Base-by-base conservation (phyloP, 495 filamentous ascomycete genomes). In the Aspergillus incahuasiensis region DNA sequence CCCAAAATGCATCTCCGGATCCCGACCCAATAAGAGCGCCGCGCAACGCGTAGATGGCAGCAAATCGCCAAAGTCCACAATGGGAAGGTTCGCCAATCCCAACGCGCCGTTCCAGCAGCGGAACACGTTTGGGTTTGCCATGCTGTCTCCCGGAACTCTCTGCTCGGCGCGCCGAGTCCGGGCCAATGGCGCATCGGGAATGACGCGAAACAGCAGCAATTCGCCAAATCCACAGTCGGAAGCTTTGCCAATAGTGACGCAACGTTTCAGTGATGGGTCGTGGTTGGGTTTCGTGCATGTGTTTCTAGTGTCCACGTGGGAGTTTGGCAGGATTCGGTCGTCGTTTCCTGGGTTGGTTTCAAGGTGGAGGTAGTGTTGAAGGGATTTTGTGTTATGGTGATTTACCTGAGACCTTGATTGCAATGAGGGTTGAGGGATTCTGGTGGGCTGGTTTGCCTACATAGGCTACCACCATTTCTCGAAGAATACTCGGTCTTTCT, bases 401-500 rank as follows among this genome's bases (percentile, higher is more conserved):
- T n/a, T n/a, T n/a, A n/a, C n/a, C n/a, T n/a, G n/a, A n/a, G n/a
- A n/a, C n/a, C n/a, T n/a, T n/a, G n/a, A n/a, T n/a, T n/a, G n/a
- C n/a, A n/a, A n/a, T n/a, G n/a, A n/a, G n/a, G n/a, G n/a, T n/a
- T n/a, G n/a, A n/a, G n/a, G n/a, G n/a, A n/a, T n/a, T n/a, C n/a
- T n/a, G n/a, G n/a, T n/a, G n/a, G n/a, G n/a, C n/a, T n/a, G n/a
- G n/a, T n/a, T n/a, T n/a, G n/a, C n/a, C n/a, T n/a, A n/a, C n/a
- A n/a, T n/a, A n/a, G n/a, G n/a, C 62, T 51, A 94, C 91, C 91
- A 96, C 91, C 90, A 96, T 60, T 89, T 92, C 71, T 96, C 91
- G 62, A 78, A 92, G 34, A 91, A 68, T 0, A 95, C 86, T 19
- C 80, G 74, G 28, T 80, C 67, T 32, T 70, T 67, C 88, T 80